A percentile compares a stretch with the other conserved stretches of the same genome.
Evolutionary conservation across 495 filamentous ascomycete genomes (phyloP).

Genomic region (Aspergillus sclerotiicarbonarius): DNA sequence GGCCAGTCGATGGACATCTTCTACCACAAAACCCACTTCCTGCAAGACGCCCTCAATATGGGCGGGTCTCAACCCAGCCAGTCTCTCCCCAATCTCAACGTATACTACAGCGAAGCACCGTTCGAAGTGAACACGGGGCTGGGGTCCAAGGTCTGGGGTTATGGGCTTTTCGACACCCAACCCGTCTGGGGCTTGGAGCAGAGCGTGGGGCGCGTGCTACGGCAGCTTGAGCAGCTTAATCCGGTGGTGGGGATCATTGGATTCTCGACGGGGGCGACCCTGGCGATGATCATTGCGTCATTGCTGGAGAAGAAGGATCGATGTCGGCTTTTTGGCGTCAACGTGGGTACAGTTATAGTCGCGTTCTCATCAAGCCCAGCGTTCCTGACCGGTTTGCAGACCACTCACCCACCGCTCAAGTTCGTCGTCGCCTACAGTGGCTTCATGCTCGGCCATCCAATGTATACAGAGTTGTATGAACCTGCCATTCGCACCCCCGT

Average conservation of each 20-base stretch:
- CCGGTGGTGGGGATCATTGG: background rate
- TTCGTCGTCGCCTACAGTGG: slow-evolving; percentile 14
- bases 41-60: slow-evolving; percentile 1
- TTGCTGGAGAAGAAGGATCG: background rate
- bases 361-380: background rate
- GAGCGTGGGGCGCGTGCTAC: background rate
- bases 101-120: background rate
- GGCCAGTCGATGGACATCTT: slow-evolving; percentile 14
- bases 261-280: background rate
- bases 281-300: background rate
- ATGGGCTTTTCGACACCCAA: background rate
- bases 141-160: background rate
- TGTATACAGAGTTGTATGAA: slow-evolving; percentile 4
- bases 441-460: slow-evolving; percentile 6
- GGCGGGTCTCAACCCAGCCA: background rate
- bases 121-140: background rate
- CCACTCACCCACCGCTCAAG: slow-evolving; percentile 12
- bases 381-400: background rate
- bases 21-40: slow-evolving; percentile 15
- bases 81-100: background rate
- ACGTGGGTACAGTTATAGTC: background rate
- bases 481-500: slow-evolving; percentile 11
- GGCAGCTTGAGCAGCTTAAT: background rate
- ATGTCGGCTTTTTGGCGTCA: background rate
- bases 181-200: background rate